Conservation (phyloP, 345 rosid genomes). For the Iberis pinnata region DNA sequence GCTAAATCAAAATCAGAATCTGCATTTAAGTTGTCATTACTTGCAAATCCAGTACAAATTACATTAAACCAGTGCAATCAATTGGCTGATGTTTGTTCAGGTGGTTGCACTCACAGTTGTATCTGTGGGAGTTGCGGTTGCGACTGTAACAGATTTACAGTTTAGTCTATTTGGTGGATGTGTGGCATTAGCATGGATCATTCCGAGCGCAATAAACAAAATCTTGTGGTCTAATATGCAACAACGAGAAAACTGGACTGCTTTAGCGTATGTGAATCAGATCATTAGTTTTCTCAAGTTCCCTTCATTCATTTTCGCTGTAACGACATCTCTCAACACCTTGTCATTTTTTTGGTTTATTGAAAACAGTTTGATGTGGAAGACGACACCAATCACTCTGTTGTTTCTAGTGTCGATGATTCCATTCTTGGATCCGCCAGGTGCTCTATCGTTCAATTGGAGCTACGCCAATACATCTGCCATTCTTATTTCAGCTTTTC, state of each 20-base stretch:
- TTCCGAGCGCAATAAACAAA: constrained; percentile 88
- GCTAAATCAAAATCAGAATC: not conserved
- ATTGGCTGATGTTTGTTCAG: constrained; percentile 36
- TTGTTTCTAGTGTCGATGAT: constrained; percentile 71
- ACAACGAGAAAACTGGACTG: constrained; percentile 89
- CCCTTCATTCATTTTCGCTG: not conserved
- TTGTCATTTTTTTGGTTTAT: not conserved
- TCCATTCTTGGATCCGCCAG: constrained; percentile 90
- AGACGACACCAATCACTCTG: constrained; percentile 86
- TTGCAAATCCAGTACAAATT: no score
- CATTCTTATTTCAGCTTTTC: constrained; percentile 66
- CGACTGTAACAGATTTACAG: constrained; percentile 90
- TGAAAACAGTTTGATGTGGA: constrained; percentile 84
- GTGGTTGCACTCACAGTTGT: constrained; percentile 68
- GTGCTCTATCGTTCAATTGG: constrained; percentile 71
- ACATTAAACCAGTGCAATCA: no score
- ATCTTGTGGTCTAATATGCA: constrained; percentile 92
- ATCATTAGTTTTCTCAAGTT: not conserved
- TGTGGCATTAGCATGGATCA: constrained; percentile 87
- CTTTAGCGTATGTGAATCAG: constrained; percentile 64
- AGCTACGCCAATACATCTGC: constrained; percentile 46
- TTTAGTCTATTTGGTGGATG: constrained; percentile 85
- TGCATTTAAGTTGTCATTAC: not conserved
- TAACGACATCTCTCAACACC: not conserved
- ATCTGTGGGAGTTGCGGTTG: constrained; percentile 86